Percentiles rank a stretch among this genome's conserved stretches.
Conservation (phyloP, 225 moss, liverwort and hornwort genomes). For the Bryoerythrophyllum caledonicum region DNA sequence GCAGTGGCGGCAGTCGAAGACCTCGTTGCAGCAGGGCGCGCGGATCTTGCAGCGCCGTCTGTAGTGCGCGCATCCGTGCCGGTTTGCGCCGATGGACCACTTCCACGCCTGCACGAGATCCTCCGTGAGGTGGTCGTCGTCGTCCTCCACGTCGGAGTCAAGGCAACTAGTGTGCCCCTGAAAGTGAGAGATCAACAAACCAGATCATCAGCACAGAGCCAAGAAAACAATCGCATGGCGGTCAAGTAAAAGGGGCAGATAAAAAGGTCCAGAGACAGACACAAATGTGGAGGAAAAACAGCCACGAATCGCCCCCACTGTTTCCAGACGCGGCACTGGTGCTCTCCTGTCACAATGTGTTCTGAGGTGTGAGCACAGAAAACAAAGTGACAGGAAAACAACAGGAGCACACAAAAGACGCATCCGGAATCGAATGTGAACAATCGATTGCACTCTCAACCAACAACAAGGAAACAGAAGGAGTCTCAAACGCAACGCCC, state of each 20-base stretch:
- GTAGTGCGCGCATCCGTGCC: conserved; percentile 72
- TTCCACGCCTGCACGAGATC: conserved; percentile 46
- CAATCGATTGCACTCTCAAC: background rate
- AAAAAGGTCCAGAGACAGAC: background rate
- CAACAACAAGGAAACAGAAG: background rate
- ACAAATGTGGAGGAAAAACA: conserved; percentile 18
- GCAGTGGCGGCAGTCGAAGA: conserved; percentile 89
- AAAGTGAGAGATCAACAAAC: background rate
- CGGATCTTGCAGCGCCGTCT: conserved; percentile 76
- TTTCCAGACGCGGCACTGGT: background rate
- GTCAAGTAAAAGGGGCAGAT: background rate
- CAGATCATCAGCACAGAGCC: background rate
- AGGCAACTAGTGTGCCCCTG: conserved; percentile 64
- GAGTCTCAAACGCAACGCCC: background rate
- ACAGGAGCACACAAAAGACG: background rate
- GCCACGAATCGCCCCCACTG: background rate
- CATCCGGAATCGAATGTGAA: background rate
- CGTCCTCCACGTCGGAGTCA: conserved; percentile 56
- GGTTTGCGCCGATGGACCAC: conserved; percentile 39
- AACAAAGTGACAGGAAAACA: conserved; percentile 4
- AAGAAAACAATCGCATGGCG: conserved; percentile 3
- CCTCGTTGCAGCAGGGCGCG: conserved; percentile 88
- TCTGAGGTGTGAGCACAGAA: conserved; percentile 21
- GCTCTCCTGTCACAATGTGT: conserved; percentile 1
- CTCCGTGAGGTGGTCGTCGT: conserved; percentile 38